Base-by-base conservation (phyloP, 129 eudicot species). In the Flaveria bidentis region DNA sequence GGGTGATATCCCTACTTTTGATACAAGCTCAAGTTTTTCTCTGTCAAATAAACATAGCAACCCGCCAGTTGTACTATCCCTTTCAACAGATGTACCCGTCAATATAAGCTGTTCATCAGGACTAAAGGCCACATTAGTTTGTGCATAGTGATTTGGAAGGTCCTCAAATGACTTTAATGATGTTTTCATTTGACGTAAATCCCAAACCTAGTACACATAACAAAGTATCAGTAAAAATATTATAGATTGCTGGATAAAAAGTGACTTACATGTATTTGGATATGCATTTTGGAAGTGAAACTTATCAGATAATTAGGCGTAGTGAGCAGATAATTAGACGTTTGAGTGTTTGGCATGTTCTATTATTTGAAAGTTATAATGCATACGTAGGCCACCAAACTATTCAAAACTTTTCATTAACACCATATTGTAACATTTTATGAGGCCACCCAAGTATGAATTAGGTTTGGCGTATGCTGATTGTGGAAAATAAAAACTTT, bases 11-110 rank as follows among this genome's bases (percentile, higher is more conserved):
- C 99, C 99, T 26, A 95, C 90, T 78, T 85, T 95, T 41, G 99
- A 91, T 3, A 91, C 97, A 28, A 95, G 85, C 80, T 95, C 99
- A 33, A 95, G 91, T 74, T 91, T 95, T 33, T 45, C 72, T 46
- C 95, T 79, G 66, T 95, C 97, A 83, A 75, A 95, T 52, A 95
- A 83, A 78, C 99, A 95, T 61, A 95, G 84, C 87, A 91, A 74
- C 47, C 99, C 99, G 4, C 97, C 99, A 36, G 87, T 85, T 18
- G 96, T 82, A 78, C 95, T 91, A 72, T 95, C 92, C 70, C 88
- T 91, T 72, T 95, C 97, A 53, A 95, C 86, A 80, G 99, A 95
- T 62, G 99, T 95, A 66, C 99, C 99, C 52, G 97, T 95, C 66
- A 95, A 80, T 65, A 91, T 64, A 55, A 95, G 89, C 65, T 91